Evolutionary conservation across 1,284 basidiomycete genomes (phyloP).

Genomic region (Moniliophthora roreri): DNA sequence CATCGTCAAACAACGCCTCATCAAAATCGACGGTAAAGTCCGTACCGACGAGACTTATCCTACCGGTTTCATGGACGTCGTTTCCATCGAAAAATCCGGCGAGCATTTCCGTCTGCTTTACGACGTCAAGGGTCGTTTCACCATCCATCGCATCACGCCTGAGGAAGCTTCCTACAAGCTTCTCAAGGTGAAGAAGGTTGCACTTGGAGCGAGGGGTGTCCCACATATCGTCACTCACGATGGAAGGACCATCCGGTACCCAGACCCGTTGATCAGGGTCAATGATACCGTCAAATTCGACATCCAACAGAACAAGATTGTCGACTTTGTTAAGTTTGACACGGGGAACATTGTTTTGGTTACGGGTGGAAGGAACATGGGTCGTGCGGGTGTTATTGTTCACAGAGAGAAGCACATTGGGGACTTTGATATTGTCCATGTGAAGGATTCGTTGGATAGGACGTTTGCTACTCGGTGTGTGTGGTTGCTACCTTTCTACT

Average conservation of each 20-base stretch:
- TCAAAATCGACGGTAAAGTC: slow-evolving; percentile 99
- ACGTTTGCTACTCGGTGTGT: slow-evolving; percentile 93
- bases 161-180: slow-evolving; percentile 99
- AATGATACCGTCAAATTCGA: slow-evolving; percentile 99
- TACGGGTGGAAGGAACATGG: slow-evolving; percentile 99
- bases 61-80: slow-evolving; percentile 97
- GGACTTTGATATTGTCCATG: slow-evolving; percentile 97
- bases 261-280: slow-evolving; percentile 93
- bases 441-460: slow-evolving; percentile 94
- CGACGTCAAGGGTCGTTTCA: slow-evolving; percentile 99
- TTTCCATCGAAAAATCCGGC: slow-evolving; percentile 97
- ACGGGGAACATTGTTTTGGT: slow-evolving; percentile 97
- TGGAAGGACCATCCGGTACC: slow-evolving; percentile 99
- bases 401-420: slow-evolving; percentile 97
- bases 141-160: slow-evolving; percentile 98
- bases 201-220: slow-evolving; percentile 92
- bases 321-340: slow-evolving; percentile 95
- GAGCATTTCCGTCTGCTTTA: slow-evolving; percentile 99
- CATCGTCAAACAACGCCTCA: slow-evolving; percentile 95
- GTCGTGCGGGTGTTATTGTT: slow-evolving; percentile 93
- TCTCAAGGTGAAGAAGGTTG: slow-evolving; percentile 92
- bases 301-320: slow-evolving; percentile 93
- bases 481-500: neutral
- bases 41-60: slow-evolving; percentile 98
- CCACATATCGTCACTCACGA: slow-evolving; percentile 99